Evolutionary conservation across 139 green algal species (phyloP).

Genomic region (Raphidocelis subcapitata): DNA sequence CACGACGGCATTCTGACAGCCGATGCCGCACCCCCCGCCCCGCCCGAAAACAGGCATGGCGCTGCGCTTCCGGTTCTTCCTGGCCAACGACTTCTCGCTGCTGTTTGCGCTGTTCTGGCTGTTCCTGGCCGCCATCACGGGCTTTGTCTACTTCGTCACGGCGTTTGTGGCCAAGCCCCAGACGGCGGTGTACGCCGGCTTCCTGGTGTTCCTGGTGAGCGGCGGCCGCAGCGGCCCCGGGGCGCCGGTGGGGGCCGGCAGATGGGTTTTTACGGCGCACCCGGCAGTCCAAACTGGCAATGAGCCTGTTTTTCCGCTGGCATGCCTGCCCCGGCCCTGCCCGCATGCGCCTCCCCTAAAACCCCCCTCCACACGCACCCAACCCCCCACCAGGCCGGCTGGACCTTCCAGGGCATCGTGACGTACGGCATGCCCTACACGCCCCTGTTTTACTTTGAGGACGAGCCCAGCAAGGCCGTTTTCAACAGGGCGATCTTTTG

Average conservation of each 20-base stretch:
- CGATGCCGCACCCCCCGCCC: no score
- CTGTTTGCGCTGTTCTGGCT: conserved; percentile 92
- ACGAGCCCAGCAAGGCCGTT: background rate
- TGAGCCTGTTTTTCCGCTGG: no score
- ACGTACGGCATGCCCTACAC: conserved; percentile 71
- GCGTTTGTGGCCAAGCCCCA: conserved; percentile 67
- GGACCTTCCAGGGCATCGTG: conserved; percentile 54
- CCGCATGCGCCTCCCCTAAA: no score
- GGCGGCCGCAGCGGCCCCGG: background rate
- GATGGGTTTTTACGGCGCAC: no score
- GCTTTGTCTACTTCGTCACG: conserved; percentile 73
- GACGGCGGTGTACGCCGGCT: conserved; percentile 78
- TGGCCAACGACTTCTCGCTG: conserved; percentile 78
- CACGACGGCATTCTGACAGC: no score
- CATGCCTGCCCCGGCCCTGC: no score
- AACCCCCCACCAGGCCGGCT: conserved; percentile 37
- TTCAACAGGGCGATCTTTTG: conserved; percentile 43
- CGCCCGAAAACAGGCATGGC: conserved; percentile 34
- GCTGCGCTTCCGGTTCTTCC: conserved; percentile 64
- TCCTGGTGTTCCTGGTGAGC: conserved; percentile 74
- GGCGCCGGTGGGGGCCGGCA: background rate
- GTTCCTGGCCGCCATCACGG: conserved; percentile 80
- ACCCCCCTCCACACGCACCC: no score
- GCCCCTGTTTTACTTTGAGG: conserved; percentile 44
- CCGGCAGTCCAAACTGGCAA: no score